phyloP scores from a whole-genome alignment of 2,329 filamentous ascomycete genomes.

The Paraphoma chrysanthemicola region DNA sequence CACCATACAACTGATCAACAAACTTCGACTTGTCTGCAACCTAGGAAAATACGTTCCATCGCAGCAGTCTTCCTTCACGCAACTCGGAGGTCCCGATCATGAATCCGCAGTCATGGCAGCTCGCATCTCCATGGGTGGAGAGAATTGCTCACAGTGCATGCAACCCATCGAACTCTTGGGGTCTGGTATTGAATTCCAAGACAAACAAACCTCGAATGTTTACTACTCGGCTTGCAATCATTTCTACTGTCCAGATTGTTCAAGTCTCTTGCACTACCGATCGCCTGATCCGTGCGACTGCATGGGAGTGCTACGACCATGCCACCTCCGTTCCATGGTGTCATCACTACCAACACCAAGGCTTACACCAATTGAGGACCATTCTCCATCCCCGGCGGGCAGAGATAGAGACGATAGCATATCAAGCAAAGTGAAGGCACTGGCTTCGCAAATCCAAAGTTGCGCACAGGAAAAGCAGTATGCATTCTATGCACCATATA shows the following conservation, averaged over 20 bases:
- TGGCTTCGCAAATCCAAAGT: conserved; percentile 1
- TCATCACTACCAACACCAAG: background rate
- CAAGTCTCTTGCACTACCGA: background rate
- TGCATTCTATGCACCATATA: background rate
- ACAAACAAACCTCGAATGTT: background rate
- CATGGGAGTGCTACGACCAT: background rate
- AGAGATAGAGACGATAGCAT: background rate
- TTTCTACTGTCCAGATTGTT: conserved; percentile 4
- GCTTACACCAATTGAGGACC: background rate
- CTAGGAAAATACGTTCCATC: conserved; percentile 40
- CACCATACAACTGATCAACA: conserved; percentile 55
- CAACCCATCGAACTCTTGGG: background rate
- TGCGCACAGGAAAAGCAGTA: conserved; percentile 6
- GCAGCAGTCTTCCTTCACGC: background rate
- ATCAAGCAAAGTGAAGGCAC: conserved; percentile 7
- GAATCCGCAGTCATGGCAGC: background rate
- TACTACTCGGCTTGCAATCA: conserved; percentile 3
- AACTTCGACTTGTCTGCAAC: conserved; percentile 56
- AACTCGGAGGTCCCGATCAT: background rate
- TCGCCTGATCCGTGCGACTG: conserved; percentile 5
- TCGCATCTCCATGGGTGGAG: conserved; percentile 3
- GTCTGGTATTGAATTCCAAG: background rate
- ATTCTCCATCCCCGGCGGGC: background rate
- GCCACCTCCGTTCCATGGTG: background rate
- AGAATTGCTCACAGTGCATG: conserved; percentile 2